These are phyloP conservation scores for Graphiopsis chlorocephala DNA, from an alignment of 2,329 filamentous ascomycete species.

Conservation along the genomic window DNA sequence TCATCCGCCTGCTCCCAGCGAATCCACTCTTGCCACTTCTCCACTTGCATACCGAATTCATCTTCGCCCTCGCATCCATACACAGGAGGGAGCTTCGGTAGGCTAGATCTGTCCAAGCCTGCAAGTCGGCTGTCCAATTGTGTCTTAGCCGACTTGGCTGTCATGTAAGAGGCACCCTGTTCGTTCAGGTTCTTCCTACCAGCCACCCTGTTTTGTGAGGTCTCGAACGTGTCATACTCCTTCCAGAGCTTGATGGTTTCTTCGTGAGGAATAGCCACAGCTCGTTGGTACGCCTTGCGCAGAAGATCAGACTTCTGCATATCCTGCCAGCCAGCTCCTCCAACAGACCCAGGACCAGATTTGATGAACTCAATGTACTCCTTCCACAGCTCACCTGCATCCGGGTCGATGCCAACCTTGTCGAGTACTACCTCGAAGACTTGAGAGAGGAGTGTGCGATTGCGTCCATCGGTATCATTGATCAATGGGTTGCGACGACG, in stretches of 20 bases:
- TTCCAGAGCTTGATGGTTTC: conserved; percentile 87
- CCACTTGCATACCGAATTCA: conserved; percentile 79
- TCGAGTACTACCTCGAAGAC: conserved; percentile 91
- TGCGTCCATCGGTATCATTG: conserved; percentile 71
- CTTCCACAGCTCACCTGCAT: conserved; percentile 84
- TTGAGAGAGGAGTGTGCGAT: conserved; percentile 74
- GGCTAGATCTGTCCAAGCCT: conserved; percentile 69
- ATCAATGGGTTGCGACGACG: conserved; percentile 85
- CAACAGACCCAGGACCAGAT: conserved; percentile 74
- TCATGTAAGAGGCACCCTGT: conserved; percentile 91
- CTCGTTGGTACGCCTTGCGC: conserved; percentile 87
- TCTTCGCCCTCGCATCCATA: conserved; percentile 82
- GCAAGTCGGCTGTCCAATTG: conserved; percentile 86
- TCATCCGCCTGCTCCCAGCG: conserved; percentile 93
- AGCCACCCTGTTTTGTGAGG: conserved; percentile 86
- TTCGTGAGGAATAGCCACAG: conserved; percentile 80
- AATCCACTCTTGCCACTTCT: conserved; percentile 91
- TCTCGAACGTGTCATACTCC: conserved; percentile 96
- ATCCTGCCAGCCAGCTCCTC: conserved; percentile 89
- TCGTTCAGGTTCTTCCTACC: conserved; percentile 94
- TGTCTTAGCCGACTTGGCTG: conserved; percentile 84
- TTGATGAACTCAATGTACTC: conserved; percentile 95
- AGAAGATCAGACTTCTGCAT: conserved; percentile 96
- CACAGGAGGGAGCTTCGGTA: conserved; percentile 78
- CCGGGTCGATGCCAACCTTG: conserved; percentile 86